Evolutionary conservation across 192 early-diverging fungal genomes (phyloP).

Genomic region (Podila epigama): DNA sequence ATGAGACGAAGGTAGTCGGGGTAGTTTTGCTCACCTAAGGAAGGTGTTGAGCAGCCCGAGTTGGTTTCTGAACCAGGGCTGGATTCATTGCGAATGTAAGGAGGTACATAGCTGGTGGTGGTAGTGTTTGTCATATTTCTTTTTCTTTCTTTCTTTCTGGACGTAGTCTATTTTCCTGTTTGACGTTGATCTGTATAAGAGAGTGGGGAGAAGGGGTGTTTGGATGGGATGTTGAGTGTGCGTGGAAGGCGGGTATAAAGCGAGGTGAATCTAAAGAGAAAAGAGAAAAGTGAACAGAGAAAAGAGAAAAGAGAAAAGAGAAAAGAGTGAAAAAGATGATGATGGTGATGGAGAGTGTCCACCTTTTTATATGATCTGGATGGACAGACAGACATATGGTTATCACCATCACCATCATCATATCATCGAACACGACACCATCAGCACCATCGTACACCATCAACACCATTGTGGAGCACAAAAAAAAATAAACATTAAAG

Average conservation of each 20-base stretch:
- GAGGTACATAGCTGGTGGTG: conserved; percentile 19
- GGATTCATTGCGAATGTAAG: conserved; percentile 15
- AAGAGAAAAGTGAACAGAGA: neutral
- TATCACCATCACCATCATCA: too few species aligned
- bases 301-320: neutral
- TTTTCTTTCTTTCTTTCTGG: neutral
- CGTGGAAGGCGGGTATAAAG: neutral
- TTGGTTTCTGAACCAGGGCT: conserved; percentile 8
- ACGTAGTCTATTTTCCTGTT: neutral
- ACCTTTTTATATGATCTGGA: too few species aligned
- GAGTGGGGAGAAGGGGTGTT: too few species aligned
- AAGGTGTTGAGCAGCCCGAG: neutral
- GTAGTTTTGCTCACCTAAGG: neutral
- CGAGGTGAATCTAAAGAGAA: neutral
- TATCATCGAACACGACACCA: too few species aligned
- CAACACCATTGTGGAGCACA: too few species aligned
- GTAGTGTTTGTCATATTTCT: conserved; percentile 3
- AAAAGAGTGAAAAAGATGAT: neutral
- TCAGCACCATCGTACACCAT: too few species aligned
- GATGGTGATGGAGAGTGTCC: too few species aligned
- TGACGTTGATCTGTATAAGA: too few species aligned
- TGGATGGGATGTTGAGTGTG: too few species aligned
- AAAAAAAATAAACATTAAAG: too few species aligned
- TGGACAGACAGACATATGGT: too few species aligned
- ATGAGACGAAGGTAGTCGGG: conserved; percentile 95